Conservation (phyloP, 495 filamentous ascomycete genomes). For the Aspergillus mulundensis region DNA sequence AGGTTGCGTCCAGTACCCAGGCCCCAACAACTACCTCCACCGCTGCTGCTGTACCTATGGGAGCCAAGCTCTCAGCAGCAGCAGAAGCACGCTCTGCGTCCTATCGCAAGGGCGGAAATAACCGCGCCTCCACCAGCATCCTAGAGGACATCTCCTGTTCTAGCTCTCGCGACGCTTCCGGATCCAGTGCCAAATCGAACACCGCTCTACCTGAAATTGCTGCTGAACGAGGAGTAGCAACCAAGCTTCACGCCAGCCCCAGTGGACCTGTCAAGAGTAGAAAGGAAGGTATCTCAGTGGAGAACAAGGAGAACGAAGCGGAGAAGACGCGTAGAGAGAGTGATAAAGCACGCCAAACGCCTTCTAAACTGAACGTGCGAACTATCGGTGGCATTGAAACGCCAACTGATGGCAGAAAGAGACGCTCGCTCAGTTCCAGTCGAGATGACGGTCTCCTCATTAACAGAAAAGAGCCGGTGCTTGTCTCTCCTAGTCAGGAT, state of each 20-base stretch:
- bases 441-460: slow-evolving; percentile 15
- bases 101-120: slow-evolving; percentile 22
- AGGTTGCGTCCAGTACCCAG: slow-evolving; percentile 26
- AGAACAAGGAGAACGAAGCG: slow-evolving; percentile 24
- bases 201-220: slow-evolving; percentile 8
- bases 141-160: slow-evolving; percentile 26
- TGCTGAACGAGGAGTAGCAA: slow-evolving; percentile 11
- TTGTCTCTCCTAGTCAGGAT: slow-evolving; percentile 17
- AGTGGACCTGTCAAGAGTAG: slow-evolving; percentile 37
- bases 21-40: slow-evolving; percentile 43
- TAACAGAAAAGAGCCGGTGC: slow-evolving; percentile 14
- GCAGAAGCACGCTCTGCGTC: slow-evolving; percentile 32
- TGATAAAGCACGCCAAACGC: slow-evolving; percentile 15
- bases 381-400: slow-evolving; percentile 22
- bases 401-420: slow-evolving; percentile 17
- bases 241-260: slow-evolving; percentile 31
- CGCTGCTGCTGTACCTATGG: slow-evolving; percentile 22
- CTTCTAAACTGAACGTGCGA: slow-evolving; percentile 17
- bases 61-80: slow-evolving; percentile 27
- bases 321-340: slow-evolving; percentile 15
- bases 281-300: slow-evolving; percentile 31
- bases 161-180: slow-evolving; percentile 31
- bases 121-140: slow-evolving; percentile 10
- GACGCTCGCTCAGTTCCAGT: slow-evolving; percentile 15
- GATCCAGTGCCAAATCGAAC: slow-evolving; percentile 27